Evolutionary conservation across 2,329 filamentous ascomycete species (phyloP).

Genomic region (Colletotrichum salicis): DNA sequence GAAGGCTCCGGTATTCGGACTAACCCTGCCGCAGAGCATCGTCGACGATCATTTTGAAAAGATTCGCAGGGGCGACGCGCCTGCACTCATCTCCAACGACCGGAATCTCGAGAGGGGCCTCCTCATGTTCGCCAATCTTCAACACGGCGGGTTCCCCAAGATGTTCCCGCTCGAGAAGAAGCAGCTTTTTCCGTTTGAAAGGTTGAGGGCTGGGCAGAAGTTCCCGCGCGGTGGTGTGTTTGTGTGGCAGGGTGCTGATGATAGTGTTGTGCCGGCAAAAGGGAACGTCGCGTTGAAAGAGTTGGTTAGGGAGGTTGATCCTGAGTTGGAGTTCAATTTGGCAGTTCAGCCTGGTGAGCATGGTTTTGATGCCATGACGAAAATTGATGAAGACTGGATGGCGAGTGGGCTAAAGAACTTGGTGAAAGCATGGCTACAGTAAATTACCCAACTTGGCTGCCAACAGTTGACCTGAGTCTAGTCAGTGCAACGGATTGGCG

Average conservation of each 20-base stretch:
- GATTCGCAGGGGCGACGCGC: neutral
- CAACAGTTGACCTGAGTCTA: neutral
- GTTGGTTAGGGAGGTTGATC: conserved; percentile 4
- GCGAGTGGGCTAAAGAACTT: neutral
- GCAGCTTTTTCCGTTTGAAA: conserved; percentile 6
- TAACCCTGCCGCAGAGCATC: neutral
- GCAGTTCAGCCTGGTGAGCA: conserved; percentile 11
- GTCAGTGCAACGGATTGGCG: neutral
- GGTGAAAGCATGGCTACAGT: conserved; percentile 15
- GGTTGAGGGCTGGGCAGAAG: conserved; percentile 3
- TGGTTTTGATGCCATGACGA: conserved; percentile 15
- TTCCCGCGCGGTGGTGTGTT: conserved; percentile 21
- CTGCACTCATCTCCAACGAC: conserved; percentile 7
- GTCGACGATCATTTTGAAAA: conserved; percentile 16
- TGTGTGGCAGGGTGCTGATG: conserved; percentile 20
- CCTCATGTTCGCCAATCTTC: conserved; percentile 4
- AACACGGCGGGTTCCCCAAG: neutral
- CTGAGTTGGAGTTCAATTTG: neutral
- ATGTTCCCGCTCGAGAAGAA: neutral
- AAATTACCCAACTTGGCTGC: neutral
- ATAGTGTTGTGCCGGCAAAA: conserved; percentile 2
- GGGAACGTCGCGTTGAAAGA: conserved; percentile 1
- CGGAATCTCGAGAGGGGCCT: neutral
- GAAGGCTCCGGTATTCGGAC: neutral
- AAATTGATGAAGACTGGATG: conserved; percentile 21